Percentiles rank a stretch among this genome's conserved stretches.
These are phyloP conservation scores for Dioszegia hungarica DNA, from an alignment of 768 basidiomycete species.

Conservation along the genomic window DNA sequence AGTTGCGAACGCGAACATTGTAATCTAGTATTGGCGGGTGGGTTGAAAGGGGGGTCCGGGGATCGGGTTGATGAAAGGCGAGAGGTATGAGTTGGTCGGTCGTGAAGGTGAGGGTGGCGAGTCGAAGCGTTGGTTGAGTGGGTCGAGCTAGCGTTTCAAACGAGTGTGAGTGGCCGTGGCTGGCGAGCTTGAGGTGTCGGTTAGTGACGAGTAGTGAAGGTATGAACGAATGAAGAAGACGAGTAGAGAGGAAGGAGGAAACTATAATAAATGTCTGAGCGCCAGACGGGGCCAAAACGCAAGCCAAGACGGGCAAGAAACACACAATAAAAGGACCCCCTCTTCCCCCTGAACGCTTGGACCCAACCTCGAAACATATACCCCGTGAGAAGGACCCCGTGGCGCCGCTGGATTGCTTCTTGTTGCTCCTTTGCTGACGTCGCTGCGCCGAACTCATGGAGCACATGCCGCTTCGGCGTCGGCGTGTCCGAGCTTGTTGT, in stretches of 20 bases:
- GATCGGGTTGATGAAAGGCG: not conserved
- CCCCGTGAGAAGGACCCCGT: too few species aligned
- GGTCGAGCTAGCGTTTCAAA: conserved; percentile 4
- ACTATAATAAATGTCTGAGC: too few species aligned
- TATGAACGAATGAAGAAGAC: too few species aligned
- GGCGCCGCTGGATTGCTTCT: not conserved
- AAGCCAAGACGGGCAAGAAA: too few species aligned
- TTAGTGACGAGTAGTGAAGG: too few species aligned
- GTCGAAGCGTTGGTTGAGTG: not conserved
- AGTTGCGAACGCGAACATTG: conserved; percentile 31
- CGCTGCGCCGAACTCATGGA: not conserved
- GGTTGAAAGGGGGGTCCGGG: not conserved
- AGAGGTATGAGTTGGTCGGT: too few species aligned
- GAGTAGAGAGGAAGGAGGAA: too few species aligned
- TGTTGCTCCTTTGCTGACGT: not conserved
- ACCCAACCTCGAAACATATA: too few species aligned
- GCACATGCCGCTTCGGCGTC: too few species aligned
- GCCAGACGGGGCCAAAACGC: too few species aligned
- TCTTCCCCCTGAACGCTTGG: too few species aligned
- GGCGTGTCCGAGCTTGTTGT: not conserved
- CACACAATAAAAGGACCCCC: not conserved
- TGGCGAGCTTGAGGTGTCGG: not conserved
- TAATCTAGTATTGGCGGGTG: not conserved
- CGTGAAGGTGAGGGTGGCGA: too few species aligned
- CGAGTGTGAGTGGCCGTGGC: conserved; percentile 5